Conservation (phyloP, 2,329 filamentous ascomycete genomes). For the Aureobasidium pullulans region DNA sequence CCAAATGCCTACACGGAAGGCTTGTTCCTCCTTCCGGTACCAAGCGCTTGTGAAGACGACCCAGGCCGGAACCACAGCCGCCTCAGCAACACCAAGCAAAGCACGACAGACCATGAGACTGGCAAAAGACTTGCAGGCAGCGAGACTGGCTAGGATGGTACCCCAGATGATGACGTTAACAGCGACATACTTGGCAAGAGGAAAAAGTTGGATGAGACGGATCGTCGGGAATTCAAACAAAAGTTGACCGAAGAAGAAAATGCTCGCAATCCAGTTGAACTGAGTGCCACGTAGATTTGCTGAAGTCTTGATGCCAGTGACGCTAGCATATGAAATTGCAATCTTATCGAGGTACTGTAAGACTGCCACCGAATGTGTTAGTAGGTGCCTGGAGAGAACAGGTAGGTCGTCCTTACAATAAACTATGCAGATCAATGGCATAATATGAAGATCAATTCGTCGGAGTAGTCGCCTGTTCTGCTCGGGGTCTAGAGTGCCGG, state of each 20-base stretch:
- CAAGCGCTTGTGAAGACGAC: background rate
- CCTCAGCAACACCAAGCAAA: conserved; percentile 28
- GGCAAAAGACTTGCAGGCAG: conserved; percentile 24
- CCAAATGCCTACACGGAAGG: background rate
- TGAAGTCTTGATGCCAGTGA: background rate
- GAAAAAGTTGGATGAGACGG: background rate
- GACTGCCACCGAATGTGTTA: background rate
- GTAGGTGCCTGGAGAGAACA: background rate
- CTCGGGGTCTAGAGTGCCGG: background rate
- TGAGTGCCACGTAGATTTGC: background rate
- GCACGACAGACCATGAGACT: conserved; percentile 23
- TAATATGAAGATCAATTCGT: background rate
- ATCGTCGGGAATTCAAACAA: background rate
- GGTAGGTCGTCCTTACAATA: background rate
- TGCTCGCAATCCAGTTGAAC: background rate
- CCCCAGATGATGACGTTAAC: conserved; percentile 27
- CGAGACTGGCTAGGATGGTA: conserved; percentile 23
- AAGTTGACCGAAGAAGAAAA: background rate
- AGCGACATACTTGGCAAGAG: conserved; percentile 19
- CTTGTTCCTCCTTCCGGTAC: background rate
- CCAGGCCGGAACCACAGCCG: background rate
- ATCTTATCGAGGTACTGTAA: background rate
- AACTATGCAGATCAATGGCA: background rate
- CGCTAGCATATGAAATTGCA: background rate
- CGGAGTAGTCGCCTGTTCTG: background rate